A percentile compares a stretch with the other conserved stretches of the same genome.
phyloP scores from a whole-genome alignment of 805 yeast species.

The Candida sanyiensis region DNA sequence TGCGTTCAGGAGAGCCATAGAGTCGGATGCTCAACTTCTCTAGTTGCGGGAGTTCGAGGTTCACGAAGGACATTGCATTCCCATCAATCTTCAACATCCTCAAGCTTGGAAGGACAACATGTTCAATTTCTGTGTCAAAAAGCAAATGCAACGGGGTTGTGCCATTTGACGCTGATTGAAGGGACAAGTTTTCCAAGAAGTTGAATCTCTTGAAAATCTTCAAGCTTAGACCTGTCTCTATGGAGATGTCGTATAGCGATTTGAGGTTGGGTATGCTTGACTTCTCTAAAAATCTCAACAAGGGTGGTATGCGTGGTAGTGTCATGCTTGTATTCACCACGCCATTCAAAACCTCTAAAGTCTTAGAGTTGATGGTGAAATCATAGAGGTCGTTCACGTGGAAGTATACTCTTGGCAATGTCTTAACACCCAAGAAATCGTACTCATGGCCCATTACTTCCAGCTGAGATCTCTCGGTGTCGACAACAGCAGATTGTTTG shows the following conservation, averaged over 20 bases:
- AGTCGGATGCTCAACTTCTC: constrained; percentile 11
- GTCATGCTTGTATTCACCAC: constrained; percentile 18
- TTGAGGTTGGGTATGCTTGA: constrained; percentile 19
- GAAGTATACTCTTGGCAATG: constrained; percentile 19
- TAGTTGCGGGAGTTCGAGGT: constrained; percentile 13
- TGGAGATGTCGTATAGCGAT: constrained; percentile 16
- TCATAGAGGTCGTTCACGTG: constrained; percentile 11
- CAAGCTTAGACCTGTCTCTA: constrained; percentile 19
- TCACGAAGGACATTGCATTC: constrained; percentile 16
- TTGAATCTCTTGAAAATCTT: constrained; percentile 18
- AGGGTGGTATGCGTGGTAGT: constrained; percentile 18
- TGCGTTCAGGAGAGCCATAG: constrained; percentile 19
- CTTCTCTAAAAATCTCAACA: constrained; percentile 16
- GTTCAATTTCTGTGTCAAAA: neutral
- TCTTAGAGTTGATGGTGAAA: constrained; percentile 17
- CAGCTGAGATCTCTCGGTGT: constrained; percentile 2
- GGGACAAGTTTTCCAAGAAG: constrained; percentile 11
- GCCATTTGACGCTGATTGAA: constrained; percentile 21
- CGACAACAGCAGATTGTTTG: neutral
- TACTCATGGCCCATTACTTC: constrained; percentile 19
- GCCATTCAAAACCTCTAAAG: constrained; percentile 13
- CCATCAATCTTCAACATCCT: constrained; percentile 16
- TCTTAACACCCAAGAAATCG: constrained; percentile 11
- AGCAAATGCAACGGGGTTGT: constrained; percentile 6
- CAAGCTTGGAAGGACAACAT: constrained; percentile 9